These are phyloP conservation scores for Lipomyces sp. DNA, from an alignment of 805 yeast species.

Conservation along the genomic window DNA sequence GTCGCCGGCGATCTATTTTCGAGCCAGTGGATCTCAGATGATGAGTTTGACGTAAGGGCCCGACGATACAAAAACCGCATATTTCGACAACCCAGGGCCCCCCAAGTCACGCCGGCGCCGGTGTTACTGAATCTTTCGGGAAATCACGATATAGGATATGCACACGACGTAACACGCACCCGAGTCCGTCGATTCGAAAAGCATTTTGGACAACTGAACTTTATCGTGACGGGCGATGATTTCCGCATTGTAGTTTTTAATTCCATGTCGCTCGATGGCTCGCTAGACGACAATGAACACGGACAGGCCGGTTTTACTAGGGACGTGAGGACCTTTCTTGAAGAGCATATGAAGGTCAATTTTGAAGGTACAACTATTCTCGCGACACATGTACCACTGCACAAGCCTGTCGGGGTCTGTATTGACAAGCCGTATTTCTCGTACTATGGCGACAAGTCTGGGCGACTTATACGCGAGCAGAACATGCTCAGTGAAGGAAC, in stretches of 20 bases:
- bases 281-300: constrained; percentile 65
- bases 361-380: constrained; percentile 75
- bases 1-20: constrained; percentile 93
- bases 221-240: constrained; percentile 70
- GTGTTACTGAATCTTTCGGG: constrained; percentile 82
- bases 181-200: constrained; percentile 78
- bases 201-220: constrained; percentile 85
- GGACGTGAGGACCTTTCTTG: constrained; percentile 75
- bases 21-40: constrained; percentile 91
- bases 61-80: constrained; percentile 54
- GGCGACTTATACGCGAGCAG: constrained; percentile 69
- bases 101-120: constrained; percentile 9
- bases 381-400: constrained; percentile 88
- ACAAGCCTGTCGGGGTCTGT: constrained; percentile 80
- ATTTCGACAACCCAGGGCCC: constrained; percentile 35
- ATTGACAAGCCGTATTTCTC: constrained; percentile 79
- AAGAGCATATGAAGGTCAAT: constrained; percentile 55
- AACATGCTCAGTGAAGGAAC: constrained; percentile 77
- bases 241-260: constrained; percentile 90
- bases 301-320: constrained; percentile 56
- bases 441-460: constrained; percentile 60
- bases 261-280: constrained; percentile 85
- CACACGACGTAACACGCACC: constrained; percentile 92
- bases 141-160: constrained; percentile 94
- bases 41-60: constrained; percentile 82